Evolutionary conservation across 106 monocot species (phyloP).

Genomic region (Dendrobium nobile): DNA sequence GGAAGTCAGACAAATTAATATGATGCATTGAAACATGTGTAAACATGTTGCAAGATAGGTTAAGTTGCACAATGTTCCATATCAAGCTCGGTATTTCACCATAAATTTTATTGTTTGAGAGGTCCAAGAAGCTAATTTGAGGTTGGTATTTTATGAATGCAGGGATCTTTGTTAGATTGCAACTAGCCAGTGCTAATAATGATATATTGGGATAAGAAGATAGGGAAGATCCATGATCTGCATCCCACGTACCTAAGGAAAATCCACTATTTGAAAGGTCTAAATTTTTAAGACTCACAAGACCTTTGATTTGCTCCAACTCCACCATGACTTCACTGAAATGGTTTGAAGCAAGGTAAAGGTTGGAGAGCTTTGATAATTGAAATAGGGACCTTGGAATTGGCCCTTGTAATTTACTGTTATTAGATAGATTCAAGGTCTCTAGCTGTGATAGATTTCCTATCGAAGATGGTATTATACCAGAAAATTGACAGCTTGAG

Average conservation of each 20-base stretch:
- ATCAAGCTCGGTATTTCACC: conserved; percentile 63
- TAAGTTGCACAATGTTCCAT: conserved; percentile 31
- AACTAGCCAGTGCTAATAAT: conserved; percentile 12
- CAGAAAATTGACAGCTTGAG: conserved; percentile 27
- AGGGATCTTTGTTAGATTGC: conserved; percentile 41
- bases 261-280: conserved; percentile 31
- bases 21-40: conserved; percentile 25
- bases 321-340: conserved; percentile 42
- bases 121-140: conserved; percentile 23
- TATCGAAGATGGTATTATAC: conserved; percentile 35
- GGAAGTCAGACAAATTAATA: not conserved
- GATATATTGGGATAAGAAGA: conserved; percentile 16
- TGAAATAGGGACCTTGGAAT: no score
- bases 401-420: conserved; percentile 1
- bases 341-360: conserved; percentile 15
- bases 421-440: conserved; percentile 47
- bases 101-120: conserved; percentile 48
- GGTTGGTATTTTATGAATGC: conserved; percentile 28
- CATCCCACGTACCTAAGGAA: not conserved
- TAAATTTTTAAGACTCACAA: conserved; percentile 30
- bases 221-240: not conserved
- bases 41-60: conserved; percentile 55
- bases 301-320: conserved; percentile 16
- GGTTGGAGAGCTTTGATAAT: no score
- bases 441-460: conserved; percentile 25